Base-by-base conservation (phyloP, 306 rosid species). In the Vigna unguiculata region DNA sequence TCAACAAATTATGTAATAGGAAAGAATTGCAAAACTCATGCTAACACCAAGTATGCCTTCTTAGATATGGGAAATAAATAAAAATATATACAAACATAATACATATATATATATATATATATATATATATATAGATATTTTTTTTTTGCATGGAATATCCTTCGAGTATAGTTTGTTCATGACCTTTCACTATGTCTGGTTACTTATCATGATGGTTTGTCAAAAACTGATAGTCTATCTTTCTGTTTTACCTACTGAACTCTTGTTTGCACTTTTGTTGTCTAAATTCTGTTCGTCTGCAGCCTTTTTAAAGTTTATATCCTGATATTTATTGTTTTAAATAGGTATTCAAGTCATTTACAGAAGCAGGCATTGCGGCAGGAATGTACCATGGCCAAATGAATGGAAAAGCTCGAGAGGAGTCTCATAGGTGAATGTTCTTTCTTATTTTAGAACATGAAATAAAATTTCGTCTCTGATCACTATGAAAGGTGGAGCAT, bases 361-460 rank as follows among this genome's bases (percentile, higher is more conserved):
- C 36, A 53, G 96, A 88, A 78, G 91, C 79, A 20, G 93, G 96
- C 52, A 85, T 93, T 67, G 78, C 73, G 70, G 88, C 86, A 67
- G 97, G 96, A 77, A 87, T 84, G 62, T 91, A 93, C 80, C 98
- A 91, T 78, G 93, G 96, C 78, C 93, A 89, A 82, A 89, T 93
- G 96, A 54, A 67, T 77, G 92, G 75, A 63, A 88, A 69, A 81
- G 72, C 92, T 54, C 96, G 97, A 74, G 90, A 89, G 19, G 96
- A 93, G 74, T 89, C 96, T 84, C 98, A 93, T 87, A 91, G 98
- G 97, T 91, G 74, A 53, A 69, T 19, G 47, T 59, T 53, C 61
- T 78, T 13, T 76, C 84, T 12, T 73, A 17, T 80, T 64, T 45
- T 74, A 20, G 72, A 81, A 53, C 75, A 58, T 83, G 51, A 78